phyloP scores from a whole-genome alignment of 495 filamentous ascomycete genomes.

The Aspergillus diversus region DNA sequence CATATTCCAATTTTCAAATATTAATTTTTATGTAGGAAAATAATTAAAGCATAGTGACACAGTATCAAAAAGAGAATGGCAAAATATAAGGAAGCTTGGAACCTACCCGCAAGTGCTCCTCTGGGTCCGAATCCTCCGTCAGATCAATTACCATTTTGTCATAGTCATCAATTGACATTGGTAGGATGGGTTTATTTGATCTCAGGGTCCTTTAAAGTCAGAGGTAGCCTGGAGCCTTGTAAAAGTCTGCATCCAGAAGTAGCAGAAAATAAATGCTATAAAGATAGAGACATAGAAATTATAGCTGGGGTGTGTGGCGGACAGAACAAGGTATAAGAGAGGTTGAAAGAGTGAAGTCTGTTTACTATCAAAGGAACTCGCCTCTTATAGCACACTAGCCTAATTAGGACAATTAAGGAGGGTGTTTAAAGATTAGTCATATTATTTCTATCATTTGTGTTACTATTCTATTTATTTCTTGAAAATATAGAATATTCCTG shows the following conservation, averaged over 20 bases:
- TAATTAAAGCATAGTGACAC: neutral
- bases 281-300: too few species aligned
- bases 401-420: neutral
- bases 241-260: neutral
- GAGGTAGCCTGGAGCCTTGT: neutral
- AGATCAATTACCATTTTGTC: slow-evolving; percentile 29
- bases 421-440: neutral
- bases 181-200: neutral
- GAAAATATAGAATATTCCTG: too few species aligned
- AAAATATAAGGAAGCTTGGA: neutral
- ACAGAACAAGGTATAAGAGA: neutral
- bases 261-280: too few species aligned
- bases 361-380: neutral
- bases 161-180: neutral
- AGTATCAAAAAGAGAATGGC: neutral
- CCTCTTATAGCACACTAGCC: neutral
- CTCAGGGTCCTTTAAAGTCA: neutral
- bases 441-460: neutral
- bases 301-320: neutral
- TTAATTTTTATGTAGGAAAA: neutral
- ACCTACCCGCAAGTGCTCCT: slow-evolving; percentile 18
- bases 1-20: neutral
- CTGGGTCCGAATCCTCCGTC: slow-evolving; percentile 30
- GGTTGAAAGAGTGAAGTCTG: neutral
- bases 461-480: neutral